These are phyloP conservation scores for Irpex rosettiformis DNA, from an alignment of 1,284 basidiomycete species.

Conservation along the genomic window DNA sequence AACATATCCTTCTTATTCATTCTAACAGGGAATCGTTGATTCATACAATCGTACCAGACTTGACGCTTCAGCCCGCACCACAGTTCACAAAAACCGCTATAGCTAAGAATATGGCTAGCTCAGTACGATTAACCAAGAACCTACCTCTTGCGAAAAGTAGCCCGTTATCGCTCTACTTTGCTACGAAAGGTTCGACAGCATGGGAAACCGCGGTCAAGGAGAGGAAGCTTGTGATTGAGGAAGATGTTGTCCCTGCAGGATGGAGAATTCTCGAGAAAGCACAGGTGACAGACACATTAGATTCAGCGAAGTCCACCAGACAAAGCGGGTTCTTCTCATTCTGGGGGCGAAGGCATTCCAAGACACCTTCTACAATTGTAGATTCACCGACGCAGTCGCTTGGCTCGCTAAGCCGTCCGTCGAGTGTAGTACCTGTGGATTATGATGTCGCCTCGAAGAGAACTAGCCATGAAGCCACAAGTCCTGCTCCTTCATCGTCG, in stretches of 20 bases:
- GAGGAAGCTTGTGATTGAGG: conserved; percentile 42
- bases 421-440: conserved; percentile 17
- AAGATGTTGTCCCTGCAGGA: conserved; percentile 58
- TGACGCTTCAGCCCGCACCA: conserved; percentile 30
- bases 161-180: conserved; percentile 60
- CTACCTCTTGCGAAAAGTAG: conserved; percentile 48
- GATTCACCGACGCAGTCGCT: conserved; percentile 15
- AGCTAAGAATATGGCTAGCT: conserved; percentile 53
- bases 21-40: conserved; percentile 22
- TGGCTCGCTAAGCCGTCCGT: conserved; percentile 16
- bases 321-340: conserved; percentile 63
- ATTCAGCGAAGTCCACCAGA: conserved; percentile 40
- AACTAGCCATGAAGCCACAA: neutral
- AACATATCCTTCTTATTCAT: neutral
- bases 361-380: conserved; percentile 18
- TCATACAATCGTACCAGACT: conserved; percentile 26
- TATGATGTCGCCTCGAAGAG: neutral
- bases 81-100: conserved; percentile 53
- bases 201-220: conserved; percentile 70
- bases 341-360: conserved; percentile 47
- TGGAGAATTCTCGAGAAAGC: conserved; percentile 60
- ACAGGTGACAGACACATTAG: conserved; percentile 26
- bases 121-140: conserved; percentile 61
- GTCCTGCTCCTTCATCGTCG: neutral
- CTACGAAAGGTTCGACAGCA: conserved; percentile 65